Conservation (phyloP, 306 rosid species). For the Astragalus membranaceus region DNA sequence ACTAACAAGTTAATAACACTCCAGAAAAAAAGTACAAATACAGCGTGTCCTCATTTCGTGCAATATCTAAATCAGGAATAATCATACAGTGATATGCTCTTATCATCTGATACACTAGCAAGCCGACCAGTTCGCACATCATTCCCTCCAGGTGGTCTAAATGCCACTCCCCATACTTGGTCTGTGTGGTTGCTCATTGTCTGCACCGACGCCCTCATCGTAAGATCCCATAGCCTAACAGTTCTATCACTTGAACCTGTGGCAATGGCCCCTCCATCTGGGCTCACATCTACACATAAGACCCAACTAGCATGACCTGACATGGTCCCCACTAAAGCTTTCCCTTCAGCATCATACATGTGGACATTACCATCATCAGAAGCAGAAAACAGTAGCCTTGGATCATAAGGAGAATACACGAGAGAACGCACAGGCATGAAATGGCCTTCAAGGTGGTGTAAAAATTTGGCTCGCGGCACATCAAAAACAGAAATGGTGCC, state of each 20-base stretch:
- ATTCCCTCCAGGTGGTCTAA: slow-evolving; percentile 74
- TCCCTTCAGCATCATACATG: slow-evolving; percentile 94
- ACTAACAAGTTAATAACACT: neutral
- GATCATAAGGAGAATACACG: slow-evolving; percentile 79
- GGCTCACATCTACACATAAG: slow-evolving; percentile 79
- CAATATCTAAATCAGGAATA: slow-evolving; percentile 47
- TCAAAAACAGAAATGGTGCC: slow-evolving; percentile 93
- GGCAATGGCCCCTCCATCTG: slow-evolving; percentile 83
- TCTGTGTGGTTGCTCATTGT: slow-evolving; percentile 93
- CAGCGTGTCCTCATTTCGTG: neutral
- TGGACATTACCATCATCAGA: slow-evolving; percentile 86
- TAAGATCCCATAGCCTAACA: slow-evolving; percentile 91
- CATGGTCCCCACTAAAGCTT: slow-evolving; percentile 70
- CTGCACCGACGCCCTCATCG: slow-evolving; percentile 85
- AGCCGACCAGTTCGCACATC: slow-evolving; percentile 62
- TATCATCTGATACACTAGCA: slow-evolving; percentile 95
- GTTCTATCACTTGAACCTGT: slow-evolving; percentile 95
- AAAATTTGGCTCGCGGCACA: slow-evolving; percentile 60
- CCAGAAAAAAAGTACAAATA: slow-evolving; percentile 15
- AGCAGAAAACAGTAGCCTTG: slow-evolving; percentile 76
- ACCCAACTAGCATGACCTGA: slow-evolving; percentile 96
- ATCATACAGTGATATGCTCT: slow-evolving; percentile 80
- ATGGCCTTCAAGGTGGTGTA: slow-evolving; percentile 96
- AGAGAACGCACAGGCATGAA: slow-evolving; percentile 91
- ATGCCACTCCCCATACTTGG: slow-evolving; percentile 97